These are phyloP conservation scores for Rhododendron griersonianum DNA, from an alignment of 148 eudicot genomes.

Conservation along the genomic window DNA sequence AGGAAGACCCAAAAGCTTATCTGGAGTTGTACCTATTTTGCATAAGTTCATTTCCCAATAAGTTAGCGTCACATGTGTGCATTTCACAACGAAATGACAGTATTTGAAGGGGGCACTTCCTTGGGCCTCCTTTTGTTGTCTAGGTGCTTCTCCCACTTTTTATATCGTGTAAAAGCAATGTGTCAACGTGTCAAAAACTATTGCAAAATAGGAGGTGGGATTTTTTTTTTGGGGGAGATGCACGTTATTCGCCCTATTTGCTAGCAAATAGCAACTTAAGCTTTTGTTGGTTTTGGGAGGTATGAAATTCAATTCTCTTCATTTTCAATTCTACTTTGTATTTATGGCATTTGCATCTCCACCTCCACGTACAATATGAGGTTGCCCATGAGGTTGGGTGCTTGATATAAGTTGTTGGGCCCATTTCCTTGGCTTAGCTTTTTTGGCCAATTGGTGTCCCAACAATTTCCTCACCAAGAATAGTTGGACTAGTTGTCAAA, in stretches of 20 bases:
- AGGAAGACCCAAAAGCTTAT: too few relatives aligned
- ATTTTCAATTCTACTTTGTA: background rate
- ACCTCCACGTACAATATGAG: background rate
- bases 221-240: background rate
- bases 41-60: too few relatives aligned
- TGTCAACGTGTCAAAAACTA: background rate
- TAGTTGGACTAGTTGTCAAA: background rate
- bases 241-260: background rate
- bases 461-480: background rate
- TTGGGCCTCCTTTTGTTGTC: too few relatives aligned
- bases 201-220: background rate
- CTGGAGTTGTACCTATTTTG: too few relatives aligned
- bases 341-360: background rate
- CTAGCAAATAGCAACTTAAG: background rate
- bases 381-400: background rate
- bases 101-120: too few relatives aligned
- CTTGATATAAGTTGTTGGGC: background rate
- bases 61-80: too few relatives aligned
- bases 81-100: too few relatives aligned
- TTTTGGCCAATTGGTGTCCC: background rate
- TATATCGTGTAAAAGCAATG: too few relatives aligned
- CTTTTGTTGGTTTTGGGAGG: background rate
- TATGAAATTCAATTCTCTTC: background rate
- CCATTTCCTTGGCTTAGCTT: background rate
- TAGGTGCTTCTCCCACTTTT: too few relatives aligned